Conservation (phyloP, 2,329 filamentous ascomycete genomes). For the Ceratocystis papillata region DNA sequence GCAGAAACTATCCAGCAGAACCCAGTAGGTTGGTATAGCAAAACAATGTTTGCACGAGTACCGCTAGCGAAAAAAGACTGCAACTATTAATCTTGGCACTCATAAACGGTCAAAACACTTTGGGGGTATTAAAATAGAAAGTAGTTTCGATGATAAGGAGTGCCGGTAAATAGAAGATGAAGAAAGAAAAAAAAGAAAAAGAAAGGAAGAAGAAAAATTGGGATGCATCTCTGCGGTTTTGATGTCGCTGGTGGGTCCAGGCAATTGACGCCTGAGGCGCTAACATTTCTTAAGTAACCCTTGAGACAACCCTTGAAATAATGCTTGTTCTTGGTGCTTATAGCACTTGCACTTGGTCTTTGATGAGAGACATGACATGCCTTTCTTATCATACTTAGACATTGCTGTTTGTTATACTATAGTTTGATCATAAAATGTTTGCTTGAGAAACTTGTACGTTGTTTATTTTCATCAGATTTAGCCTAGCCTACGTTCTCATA, state of each 20-base stretch:
- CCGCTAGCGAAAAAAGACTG: slow-evolving; percentile 99
- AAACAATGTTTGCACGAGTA: slow-evolving; percentile 51
- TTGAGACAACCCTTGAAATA: neutral
- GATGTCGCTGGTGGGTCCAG: slow-evolving; percentile 13
- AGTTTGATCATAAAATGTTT: too few species aligned
- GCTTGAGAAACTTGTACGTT: too few species aligned
- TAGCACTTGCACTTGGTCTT: too few species aligned
- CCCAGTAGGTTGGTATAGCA: slow-evolving; percentile 50
- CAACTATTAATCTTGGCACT: slow-evolving; percentile 65
- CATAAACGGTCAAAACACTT: slow-evolving; percentile 81
- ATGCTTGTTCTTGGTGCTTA: too few species aligned
- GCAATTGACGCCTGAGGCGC: neutral
- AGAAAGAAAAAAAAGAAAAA: slow-evolving; percentile 32
- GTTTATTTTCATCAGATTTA: too few species aligned
- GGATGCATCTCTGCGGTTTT: slow-evolving; percentile 15
- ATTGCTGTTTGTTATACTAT: too few species aligned
- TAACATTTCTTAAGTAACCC: neutral
- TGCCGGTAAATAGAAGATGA: slow-evolving; percentile 53
- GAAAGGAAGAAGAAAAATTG: slow-evolving; percentile 26
- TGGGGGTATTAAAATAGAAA: slow-evolving; percentile 44
- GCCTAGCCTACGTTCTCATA: too few species aligned
- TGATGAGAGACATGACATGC: neutral
- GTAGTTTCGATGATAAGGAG: slow-evolving; percentile 93
- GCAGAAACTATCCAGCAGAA: slow-evolving; percentile 97
- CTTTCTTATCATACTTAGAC: too few species aligned